phyloP scores from a whole-genome alignment of 345 rosid genomes.

The Punica granatum region DNA sequence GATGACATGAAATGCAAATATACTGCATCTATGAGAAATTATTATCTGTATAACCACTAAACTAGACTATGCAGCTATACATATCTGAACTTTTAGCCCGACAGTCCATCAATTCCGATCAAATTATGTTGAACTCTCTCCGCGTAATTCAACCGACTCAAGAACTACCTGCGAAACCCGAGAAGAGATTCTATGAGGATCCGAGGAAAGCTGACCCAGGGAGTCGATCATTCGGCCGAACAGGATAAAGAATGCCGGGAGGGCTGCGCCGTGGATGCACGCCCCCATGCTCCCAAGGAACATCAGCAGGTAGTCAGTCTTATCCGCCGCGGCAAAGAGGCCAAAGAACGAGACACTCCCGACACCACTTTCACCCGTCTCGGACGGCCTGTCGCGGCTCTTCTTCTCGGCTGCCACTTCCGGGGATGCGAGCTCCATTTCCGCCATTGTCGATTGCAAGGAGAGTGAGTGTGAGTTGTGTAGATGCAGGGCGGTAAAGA shows the following conservation, averaged over 20 bases:
- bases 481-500: constrained; percentile 5
- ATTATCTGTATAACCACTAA: too few species aligned
- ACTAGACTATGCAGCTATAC: too few species aligned
- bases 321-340: constrained; percentile 59
- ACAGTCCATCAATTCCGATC: too few species aligned
- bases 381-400: not conserved
- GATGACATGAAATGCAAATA: too few species aligned
- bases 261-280: constrained; percentile 58
- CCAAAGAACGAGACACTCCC: constrained; percentile 44
- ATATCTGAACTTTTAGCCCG: too few species aligned
- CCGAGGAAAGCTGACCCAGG: constrained; percentile 45
- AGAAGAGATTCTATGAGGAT: constrained; percentile 46
- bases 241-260: constrained; percentile 60
- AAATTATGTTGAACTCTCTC: too few species aligned
- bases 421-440: constrained; percentile 8
- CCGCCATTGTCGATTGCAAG: not conserved
- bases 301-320: constrained; percentile 46
- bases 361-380: constrained; percentile 8
- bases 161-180: constrained; percentile 47
- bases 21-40: not conserved
- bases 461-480: not conserved
- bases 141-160: too few species aligned
- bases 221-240: constrained; percentile 67
- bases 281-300: constrained; percentile 53
- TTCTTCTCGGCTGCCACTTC: constrained; percentile 14